phyloP scores from a whole-genome alignment of 345 rosid species.

The Syzygium oleosum region DNA sequence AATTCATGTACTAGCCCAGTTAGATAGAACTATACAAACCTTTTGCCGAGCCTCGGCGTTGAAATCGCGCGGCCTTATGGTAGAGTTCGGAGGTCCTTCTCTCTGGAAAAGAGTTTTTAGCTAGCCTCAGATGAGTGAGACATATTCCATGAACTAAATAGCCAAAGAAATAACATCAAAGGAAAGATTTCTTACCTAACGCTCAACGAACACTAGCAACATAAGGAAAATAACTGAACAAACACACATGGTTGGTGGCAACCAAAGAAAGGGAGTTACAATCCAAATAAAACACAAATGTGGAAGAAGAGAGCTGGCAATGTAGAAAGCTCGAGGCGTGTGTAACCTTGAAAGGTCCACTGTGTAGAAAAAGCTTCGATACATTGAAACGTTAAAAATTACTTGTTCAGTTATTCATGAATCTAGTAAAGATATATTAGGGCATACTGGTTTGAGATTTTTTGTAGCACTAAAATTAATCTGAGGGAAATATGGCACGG shows the following conservation, averaged over 20 bases:
- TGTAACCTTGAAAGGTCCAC: background rate
- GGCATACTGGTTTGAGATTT: fast-evolving
- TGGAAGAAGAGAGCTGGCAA: background rate
- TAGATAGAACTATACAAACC: background rate
- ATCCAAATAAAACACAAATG: background rate
- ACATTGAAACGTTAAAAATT: too few species aligned
- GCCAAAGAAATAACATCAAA: background rate
- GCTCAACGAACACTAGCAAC: background rate
- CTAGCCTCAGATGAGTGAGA: background rate
- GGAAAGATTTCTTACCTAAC: background rate
- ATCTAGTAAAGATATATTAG: background rate
- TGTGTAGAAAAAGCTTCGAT: too few species aligned
- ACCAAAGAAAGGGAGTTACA: background rate
- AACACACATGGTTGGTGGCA: background rate
- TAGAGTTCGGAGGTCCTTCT: background rate
- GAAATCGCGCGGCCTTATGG: background rate
- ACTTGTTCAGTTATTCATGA: too few species aligned
- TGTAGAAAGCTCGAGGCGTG: background rate
- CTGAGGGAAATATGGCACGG: fast-evolving
- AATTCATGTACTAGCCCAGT: background rate
- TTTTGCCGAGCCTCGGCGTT: background rate
- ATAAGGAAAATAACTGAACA: background rate
- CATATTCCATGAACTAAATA: background rate
- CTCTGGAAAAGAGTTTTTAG: background rate
- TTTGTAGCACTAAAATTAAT: fast-evolving